Conservation (phyloP, 352 stramenopile genomes). For the Elongisporangium prolatum region DNA sequence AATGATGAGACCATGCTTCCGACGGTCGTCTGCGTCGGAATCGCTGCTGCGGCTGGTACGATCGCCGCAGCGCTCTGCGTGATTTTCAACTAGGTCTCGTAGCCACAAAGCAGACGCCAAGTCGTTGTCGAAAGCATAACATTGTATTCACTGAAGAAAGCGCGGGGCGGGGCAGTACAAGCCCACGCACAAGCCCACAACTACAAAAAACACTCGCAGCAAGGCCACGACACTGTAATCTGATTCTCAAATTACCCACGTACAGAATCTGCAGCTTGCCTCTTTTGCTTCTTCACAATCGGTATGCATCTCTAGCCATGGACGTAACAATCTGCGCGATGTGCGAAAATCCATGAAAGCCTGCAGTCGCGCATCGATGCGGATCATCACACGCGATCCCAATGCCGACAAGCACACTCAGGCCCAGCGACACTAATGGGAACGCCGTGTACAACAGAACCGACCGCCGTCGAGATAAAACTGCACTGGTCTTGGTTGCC, state of each 20-base stretch:
- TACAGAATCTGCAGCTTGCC: neutral
- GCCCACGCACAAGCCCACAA: constrained; percentile 1
- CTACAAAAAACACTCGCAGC: constrained; percentile 4
- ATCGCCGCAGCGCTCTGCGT: constrained; percentile 56
- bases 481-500: constrained; percentile 4
- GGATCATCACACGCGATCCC: constrained; percentile 71
- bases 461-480: neutral
- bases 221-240: neutral
- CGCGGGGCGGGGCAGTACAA: constrained; percentile 10
- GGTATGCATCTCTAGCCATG: constrained; percentile 44
- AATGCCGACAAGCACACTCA: constrained; percentile 59
- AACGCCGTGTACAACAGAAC: constrained; percentile 60
- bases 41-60: constrained; percentile 51
- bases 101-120: neutral
- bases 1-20: constrained; percentile 30
- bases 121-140: neutral
- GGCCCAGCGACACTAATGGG: constrained; percentile 46
- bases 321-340: constrained; percentile 27
- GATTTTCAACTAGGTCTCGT: constrained; percentile 38
- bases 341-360: constrained; percentile 21
- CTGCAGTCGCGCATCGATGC: constrained; percentile 45
- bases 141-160: constrained; percentile 10
- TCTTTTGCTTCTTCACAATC: constrained; percentile 22
- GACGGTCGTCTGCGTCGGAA: constrained; percentile 37
- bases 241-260: neutral